phyloP scores from a whole-genome alignment of 352 stramenopile species.

The Phytopythium vexans region DNA sequence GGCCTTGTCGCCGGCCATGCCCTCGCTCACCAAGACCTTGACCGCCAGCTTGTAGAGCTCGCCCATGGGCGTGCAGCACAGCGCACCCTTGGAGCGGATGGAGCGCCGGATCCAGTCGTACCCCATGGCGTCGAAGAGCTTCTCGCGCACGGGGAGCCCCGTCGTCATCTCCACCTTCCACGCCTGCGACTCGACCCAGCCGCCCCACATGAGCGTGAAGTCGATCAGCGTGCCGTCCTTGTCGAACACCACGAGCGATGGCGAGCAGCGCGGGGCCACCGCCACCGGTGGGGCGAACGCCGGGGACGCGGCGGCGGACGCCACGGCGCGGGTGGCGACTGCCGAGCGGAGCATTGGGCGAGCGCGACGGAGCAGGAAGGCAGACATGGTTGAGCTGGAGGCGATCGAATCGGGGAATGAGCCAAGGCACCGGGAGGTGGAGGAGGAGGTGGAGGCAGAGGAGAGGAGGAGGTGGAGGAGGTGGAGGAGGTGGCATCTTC shows the following conservation, averaged over 20 bases:
- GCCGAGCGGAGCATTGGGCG: neutral
- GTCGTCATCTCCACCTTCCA: slow-evolving; percentile 87
- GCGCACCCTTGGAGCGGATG: slow-evolving; percentile 77
- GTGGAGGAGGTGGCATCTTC: too few relatives aligned
- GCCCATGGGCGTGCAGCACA: slow-evolving; percentile 84
- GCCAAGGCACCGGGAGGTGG: too few relatives aligned
- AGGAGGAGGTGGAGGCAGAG: too few relatives aligned
- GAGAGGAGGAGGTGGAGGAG: too few relatives aligned
- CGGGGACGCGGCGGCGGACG: neutral
- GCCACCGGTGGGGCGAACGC: slow-evolving; percentile 2
- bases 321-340: neutral
- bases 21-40: slow-evolving; percentile 68
- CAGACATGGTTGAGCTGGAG: too few relatives aligned
- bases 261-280: slow-evolving; percentile 37
- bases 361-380: neutral
- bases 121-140: slow-evolving; percentile 84
- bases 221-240: slow-evolving; percentile 90
- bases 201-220: slow-evolving; percentile 89
- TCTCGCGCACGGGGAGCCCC: slow-evolving; percentile 67
- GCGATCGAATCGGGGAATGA: too few relatives aligned
- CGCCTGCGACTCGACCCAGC: slow-evolving; percentile 82
- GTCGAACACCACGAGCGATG: slow-evolving; percentile 84
- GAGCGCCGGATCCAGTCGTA: slow-evolving; percentile 83
- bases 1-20: slow-evolving; percentile 56
- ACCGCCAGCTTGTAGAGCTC: slow-evolving; percentile 83